Evolutionary conservation across 768 basidiomycete genomes (phyloP), one percentile per base, ranked within the genome.

Genomic region (Imleria badia): DNA sequence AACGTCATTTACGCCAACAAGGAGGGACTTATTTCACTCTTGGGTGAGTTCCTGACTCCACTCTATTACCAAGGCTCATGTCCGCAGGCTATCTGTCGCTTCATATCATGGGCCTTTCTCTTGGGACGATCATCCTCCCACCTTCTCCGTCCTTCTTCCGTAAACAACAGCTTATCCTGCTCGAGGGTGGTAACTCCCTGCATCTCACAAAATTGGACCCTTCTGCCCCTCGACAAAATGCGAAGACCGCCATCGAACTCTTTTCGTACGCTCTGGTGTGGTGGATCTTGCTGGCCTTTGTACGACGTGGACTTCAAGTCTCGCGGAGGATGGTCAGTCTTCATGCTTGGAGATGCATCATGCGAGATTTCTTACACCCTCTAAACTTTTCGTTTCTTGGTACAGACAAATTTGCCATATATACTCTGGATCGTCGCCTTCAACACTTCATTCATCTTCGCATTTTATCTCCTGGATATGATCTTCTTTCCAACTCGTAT

Each of bases 371-470:
- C 48, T 64, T 19, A 56, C 38, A 31, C 36, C 15, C 3, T 20
- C 30, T 29, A 2, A 12, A 29, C 22, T 0, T n/a, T 23, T 7
- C 30, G 56, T 23, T 43, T 36, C 20, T 38, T 19, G 11, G n/a
- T 40, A 17, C 60, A 95, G 94, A 91, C 87, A 42, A 98, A 98
- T 64, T 62, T 93, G 30, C 80, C 89, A 5, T 98, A 99, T 70
- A 84, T 94, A 34, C 70, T 94, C 17, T 98, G 95, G 94, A 81
- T 89, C 9, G 81, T 83, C 1, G 94, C 91, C 11, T 96, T 83
- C 82, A 98, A 98, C 67, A 86, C 87, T 0, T 80, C 85, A 3
- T 94, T 94, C 74, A 73, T 98, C 15, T 77, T 94, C 6, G 84
- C 81, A 13, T 96, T 97, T 73, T 76, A 94, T 39, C 57, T 85